Evolutionary conservation across 2,329 filamentous ascomycete genomes (phyloP).

Genomic region (Clonostachys solani): DNA sequence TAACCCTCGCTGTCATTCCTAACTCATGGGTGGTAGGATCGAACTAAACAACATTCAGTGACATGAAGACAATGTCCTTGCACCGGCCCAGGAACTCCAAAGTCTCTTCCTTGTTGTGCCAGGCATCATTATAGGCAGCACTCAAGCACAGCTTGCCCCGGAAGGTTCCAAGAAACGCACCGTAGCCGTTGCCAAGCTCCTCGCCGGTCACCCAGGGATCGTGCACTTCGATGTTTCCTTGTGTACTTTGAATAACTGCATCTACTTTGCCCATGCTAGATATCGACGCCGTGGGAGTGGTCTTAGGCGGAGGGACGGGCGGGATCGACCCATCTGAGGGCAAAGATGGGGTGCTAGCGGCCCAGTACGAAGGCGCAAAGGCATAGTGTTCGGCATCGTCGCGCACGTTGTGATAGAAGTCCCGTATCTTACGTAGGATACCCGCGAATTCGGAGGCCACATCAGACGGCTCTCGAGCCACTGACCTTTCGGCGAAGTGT

Average conservation of each 20-base stretch:
- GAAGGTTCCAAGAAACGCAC: conserved; percentile 34
- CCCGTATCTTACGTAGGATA: conserved; percentile 13
- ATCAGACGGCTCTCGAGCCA: background rate
- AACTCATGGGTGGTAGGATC: conserved; percentile 21
- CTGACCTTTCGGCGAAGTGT: background rate
- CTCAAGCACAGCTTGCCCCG: conserved; percentile 27
- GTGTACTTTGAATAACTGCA: conserved; percentile 16
- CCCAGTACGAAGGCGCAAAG: conserved; percentile 15
- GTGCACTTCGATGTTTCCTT: conserved; percentile 17
- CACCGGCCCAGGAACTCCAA: conserved; percentile 12
- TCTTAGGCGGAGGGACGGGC: conserved; percentile 16
- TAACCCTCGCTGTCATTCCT: conserved; percentile 19
- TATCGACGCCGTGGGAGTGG: conserved; percentile 17
- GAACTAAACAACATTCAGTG: too few species aligned
- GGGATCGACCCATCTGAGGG: conserved; percentile 3
- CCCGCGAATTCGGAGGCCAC: conserved; percentile 12
- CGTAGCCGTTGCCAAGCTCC: conserved; percentile 31
- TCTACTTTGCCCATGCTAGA: conserved; percentile 30
- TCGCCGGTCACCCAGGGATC: conserved; percentile 40
- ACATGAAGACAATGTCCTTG: conserved; percentile 3
- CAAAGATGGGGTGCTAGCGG: conserved; percentile 5
- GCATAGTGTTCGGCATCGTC: conserved; percentile 20
- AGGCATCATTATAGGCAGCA: conserved; percentile 35
- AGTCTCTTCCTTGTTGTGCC: conserved; percentile 20
- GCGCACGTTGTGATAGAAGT: conserved; percentile 19